phyloP scores from a whole-genome alignment of 768 basidiomycete genomes.

The Psilocybe sp. region DNA sequence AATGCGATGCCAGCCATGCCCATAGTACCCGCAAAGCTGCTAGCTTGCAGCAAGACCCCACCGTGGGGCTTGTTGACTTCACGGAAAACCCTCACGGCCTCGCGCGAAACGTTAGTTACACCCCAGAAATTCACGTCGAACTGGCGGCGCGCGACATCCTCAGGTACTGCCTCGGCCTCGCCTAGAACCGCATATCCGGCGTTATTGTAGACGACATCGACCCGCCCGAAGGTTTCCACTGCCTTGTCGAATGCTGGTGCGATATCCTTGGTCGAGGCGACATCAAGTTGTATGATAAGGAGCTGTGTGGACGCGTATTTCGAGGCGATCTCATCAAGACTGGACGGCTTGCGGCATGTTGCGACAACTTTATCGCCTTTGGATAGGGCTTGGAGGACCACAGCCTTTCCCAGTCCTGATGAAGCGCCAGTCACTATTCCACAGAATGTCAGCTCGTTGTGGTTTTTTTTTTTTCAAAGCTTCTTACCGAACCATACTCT shows the following conservation, averaged over 20 bases:
- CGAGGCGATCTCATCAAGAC: not conserved
- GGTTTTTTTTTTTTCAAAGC: too few species aligned
- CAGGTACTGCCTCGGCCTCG: not conserved
- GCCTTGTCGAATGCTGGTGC: slow-evolving; percentile 1
- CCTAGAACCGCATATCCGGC: slow-evolving; percentile 1
- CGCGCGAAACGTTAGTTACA: not conserved
- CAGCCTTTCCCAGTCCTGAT: not conserved
- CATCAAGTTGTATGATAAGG: slow-evolving; percentile 3
- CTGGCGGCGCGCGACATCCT: not conserved
- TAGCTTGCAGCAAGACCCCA: not conserved
- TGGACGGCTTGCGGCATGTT: not conserved
- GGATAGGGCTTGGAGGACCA: not conserved
- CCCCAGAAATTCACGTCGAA: slow-evolving; percentile 4
- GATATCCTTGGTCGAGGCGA: not conserved
- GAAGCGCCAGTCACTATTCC: slow-evolving; percentile 1
- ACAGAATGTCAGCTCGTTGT: too few species aligned
- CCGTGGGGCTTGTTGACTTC: not conserved
- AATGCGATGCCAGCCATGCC: not conserved
- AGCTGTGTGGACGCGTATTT: not conserved
- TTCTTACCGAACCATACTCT: too few species aligned
- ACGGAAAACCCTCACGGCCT: not conserved
- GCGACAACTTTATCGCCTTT: not conserved
- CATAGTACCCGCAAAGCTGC: not conserved
- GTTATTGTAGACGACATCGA: slow-evolving; percentile 10
- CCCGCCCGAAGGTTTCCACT: not conserved